Evolutionary conservation across 352 stramenopile genomes (phyloP).

Genomic region (Salisapilia sapeloensis): DNA sequence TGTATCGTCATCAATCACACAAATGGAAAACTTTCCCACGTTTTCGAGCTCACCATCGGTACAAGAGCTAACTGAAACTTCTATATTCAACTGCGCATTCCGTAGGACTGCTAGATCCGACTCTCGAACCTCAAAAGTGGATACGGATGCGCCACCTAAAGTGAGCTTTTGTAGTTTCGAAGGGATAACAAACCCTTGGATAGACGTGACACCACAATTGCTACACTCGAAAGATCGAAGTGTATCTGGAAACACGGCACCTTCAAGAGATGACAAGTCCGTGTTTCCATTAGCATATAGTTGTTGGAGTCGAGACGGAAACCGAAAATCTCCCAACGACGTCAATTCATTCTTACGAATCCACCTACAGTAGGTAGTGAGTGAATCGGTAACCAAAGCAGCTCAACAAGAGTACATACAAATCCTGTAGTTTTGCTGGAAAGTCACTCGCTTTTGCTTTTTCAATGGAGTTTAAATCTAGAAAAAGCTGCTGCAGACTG

Average conservation of each 20-base stretch:
- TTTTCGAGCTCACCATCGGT: slow-evolving; percentile 1
- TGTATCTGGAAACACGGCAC: slow-evolving; percentile 18
- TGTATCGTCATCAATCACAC: slow-evolving; percentile 1
- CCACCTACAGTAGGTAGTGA: slow-evolving; percentile 1
- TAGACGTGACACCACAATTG: slow-evolving; percentile 5
- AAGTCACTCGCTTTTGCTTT: slow-evolving; percentile 4
- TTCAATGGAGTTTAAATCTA: slow-evolving; percentile 6
- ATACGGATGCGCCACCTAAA: slow-evolving; percentile 7
- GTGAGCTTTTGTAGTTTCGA: neutral
- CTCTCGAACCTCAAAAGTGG: slow-evolving; percentile 13
- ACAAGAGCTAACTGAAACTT: slow-evolving; percentile 3
- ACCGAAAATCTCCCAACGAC: slow-evolving; percentile 4
- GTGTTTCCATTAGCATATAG: slow-evolving; percentile 21
- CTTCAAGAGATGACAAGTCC: slow-evolving; percentile 17
- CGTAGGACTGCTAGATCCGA: slow-evolving; percentile 15
- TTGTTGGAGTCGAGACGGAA: slow-evolving; percentile 5
- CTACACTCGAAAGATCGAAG: slow-evolving; percentile 12
- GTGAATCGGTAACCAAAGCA: neutral
- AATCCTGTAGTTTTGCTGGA: slow-evolving; percentile 1
- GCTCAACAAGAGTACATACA: slow-evolving; percentile 1
- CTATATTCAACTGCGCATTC: slow-evolving; percentile 9
- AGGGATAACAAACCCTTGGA: slow-evolving; percentile 4
- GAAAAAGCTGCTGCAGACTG: slow-evolving; percentile 8
- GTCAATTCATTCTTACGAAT: slow-evolving; percentile 3
- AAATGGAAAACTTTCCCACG: neutral